Conservation (phyloP, 441 rosid genomes). For the Populus hybrid region DNA sequence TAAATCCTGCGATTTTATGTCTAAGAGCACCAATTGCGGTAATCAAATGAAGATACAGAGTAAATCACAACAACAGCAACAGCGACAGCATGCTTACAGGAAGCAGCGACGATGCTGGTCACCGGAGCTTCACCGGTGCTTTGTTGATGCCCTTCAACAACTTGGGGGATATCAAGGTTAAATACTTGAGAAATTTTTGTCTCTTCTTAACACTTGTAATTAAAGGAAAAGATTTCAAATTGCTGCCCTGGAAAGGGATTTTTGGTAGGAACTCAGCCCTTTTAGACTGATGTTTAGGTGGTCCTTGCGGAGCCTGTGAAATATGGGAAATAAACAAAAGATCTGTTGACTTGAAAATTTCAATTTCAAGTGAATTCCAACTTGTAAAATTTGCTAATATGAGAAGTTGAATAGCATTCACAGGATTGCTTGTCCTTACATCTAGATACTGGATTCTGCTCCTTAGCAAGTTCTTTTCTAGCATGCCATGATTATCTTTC, state of each 20-base stretch:
- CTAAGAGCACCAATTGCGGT: constrained; percentile 17
- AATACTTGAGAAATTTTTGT: neutral
- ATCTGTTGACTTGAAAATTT: constrained; percentile 9
- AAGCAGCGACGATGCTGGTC: constrained; percentile 98
- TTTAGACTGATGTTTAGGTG: neutral
- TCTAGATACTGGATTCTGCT: neutral
- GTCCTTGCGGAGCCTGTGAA: neutral
- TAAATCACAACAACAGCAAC: constrained; percentile 30
- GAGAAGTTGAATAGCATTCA: neutral
- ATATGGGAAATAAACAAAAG: neutral
- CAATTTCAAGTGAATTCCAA: constrained; percentile 2
- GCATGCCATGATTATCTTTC: neutral
- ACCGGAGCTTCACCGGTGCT: constrained; percentile 78
- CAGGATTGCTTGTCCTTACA: neutral
- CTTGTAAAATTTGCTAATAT: constrained; percentile 13
- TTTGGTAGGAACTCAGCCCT: neutral
- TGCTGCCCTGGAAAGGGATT: neutral
- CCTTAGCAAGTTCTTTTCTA: neutral
- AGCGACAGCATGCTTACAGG: constrained; percentile 26
- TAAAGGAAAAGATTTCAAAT: neutral
- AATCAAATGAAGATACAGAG: constrained; percentile 30
- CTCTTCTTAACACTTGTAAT: neutral
- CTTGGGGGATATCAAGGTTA: constrained; percentile 92
- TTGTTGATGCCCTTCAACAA: constrained; percentile 71
- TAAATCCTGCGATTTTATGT: constrained; percentile 20